Evolutionary conservation across 148 eudicot species (phyloP).

Genomic region (Silene latifolia): DNA sequence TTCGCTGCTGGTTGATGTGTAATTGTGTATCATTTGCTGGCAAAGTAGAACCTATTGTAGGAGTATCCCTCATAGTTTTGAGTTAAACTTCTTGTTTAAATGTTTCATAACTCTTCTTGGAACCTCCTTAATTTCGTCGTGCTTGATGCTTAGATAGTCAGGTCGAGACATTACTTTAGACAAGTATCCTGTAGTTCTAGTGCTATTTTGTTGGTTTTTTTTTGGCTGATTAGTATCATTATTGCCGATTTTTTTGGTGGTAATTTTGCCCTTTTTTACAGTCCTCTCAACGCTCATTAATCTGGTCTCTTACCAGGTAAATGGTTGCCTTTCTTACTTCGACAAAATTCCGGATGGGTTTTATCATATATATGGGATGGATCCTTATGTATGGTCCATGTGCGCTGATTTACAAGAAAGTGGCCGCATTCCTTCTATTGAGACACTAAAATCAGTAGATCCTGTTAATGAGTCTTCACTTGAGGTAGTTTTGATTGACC

Average conservation of each 20-base stretch:
- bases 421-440: conserved; percentile 87
- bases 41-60: neutral
- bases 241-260: neutral
- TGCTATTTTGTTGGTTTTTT: conserved; percentile 3
- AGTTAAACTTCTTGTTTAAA: neutral
- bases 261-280: neutral
- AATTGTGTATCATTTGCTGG: neutral
- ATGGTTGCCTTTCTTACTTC: conserved; percentile 88
- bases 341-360: conserved; percentile 92
- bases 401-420: conserved; percentile 78
- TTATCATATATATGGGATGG: conserved; percentile 83
- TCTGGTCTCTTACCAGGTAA: conserved; percentile 51
- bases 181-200: neutral
- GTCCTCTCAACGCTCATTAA: neutral
- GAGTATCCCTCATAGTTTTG: neutral
- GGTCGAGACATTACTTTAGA: conserved; percentile 4
- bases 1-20: neutral
- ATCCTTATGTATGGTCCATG: conserved; percentile 87
- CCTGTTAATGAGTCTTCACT: conserved; percentile 52
- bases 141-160: neutral
- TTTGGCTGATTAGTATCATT: neutral
- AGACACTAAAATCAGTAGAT: conserved; percentile 66
- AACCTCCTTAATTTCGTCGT: neutral
- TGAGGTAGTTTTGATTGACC: conserved; percentile 75
- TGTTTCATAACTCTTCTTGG: neutral